Evolutionary conservation across 257 asterid genomes (phyloP).

Genomic region (Asclepias syriaca): DNA sequence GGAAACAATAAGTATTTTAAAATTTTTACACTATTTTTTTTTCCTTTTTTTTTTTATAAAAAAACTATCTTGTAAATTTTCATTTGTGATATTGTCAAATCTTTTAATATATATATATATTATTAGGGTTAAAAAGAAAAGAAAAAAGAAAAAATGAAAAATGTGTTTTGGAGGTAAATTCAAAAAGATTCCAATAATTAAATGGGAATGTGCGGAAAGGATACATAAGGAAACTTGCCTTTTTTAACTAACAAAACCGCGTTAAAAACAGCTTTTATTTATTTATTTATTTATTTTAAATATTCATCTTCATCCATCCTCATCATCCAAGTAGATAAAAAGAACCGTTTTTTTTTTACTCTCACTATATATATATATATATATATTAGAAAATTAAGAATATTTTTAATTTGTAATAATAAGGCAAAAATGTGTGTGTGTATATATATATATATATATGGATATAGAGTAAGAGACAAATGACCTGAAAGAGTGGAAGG

Average conservation of each 20-base stretch:
- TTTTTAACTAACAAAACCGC: slow-evolving; percentile 46
- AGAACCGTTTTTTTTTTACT: slow-evolving; percentile 2
- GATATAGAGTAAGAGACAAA: background rate
- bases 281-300: background rate
- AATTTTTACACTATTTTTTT: no score
- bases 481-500: slow-evolving; percentile 20
- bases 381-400: slow-evolving; percentile 7
- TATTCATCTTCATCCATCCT: background rate
- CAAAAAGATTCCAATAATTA: background rate
- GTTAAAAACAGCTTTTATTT: slow-evolving; percentile 28
- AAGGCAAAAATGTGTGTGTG: slow-evolving; percentile 19
- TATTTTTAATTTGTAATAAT: slow-evolving; percentile 10
- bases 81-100: no score
- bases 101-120: no score
- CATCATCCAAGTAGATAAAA: slow-evolving; percentile 2
- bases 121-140: no score
- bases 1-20: no score
- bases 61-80: no score
- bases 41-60: no score
- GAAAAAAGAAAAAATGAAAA: background rate
- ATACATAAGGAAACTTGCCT: slow-evolving; percentile 17
- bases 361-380: slow-evolving; percentile 10
- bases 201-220: slow-evolving; percentile 3
- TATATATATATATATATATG: no score
- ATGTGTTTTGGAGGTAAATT: slow-evolving; percentile 1